Conservation (phyloP, 306 rosid genomes). For the Carpinus viminea region DNA sequence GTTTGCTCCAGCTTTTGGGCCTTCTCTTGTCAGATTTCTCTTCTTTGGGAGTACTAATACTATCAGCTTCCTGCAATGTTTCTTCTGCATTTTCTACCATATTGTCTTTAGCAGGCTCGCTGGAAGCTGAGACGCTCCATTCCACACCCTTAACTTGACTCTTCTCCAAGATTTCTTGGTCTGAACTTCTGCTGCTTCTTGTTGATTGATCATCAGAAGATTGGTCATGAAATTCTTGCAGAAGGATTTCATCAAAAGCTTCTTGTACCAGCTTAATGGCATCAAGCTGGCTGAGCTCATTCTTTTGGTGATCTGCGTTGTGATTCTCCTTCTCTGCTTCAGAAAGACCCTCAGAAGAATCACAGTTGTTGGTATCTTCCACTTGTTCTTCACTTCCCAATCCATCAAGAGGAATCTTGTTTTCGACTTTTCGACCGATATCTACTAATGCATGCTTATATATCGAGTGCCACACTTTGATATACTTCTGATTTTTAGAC, state of each 20-base stretch:
- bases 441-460: slow-evolving; percentile 68
- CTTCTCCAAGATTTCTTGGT: slow-evolving; percentile 29
- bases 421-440: slow-evolving; percentile 30
- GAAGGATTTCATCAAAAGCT: slow-evolving; percentile 86
- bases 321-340: slow-evolving; percentile 40
- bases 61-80: slow-evolving; percentile 18
- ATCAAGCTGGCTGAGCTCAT: slow-evolving; percentile 32
- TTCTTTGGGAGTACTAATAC: slow-evolving; percentile 22
- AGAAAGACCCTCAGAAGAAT: slow-evolving; percentile 21
- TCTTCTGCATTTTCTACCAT: slow-evolving; percentile 19
- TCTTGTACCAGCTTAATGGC: slow-evolving; percentile 73
- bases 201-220: slow-evolving; percentile 30
- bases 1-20: slow-evolving; percentile 76
- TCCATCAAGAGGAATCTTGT: slow-evolving; percentile 33
- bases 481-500: slow-evolving; percentile 52
- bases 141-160: slow-evolving; percentile 34
- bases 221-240: slow-evolving; percentile 59
- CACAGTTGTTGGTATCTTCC: slow-evolving; percentile 21
- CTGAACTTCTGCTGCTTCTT: slow-evolving; percentile 34
- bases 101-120: slow-evolving; percentile 29
- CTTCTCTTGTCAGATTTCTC: slow-evolving; percentile 41
- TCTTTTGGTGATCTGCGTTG: slow-evolving; percentile 23
- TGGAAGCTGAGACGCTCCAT: slow-evolving; percentile 22
- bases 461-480: slow-evolving; percentile 77
- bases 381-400: slow-evolving; percentile 37